Base-by-base conservation (phyloP, 2,329 filamentous ascomycete species). In the Bipolaris victoriae region DNA sequence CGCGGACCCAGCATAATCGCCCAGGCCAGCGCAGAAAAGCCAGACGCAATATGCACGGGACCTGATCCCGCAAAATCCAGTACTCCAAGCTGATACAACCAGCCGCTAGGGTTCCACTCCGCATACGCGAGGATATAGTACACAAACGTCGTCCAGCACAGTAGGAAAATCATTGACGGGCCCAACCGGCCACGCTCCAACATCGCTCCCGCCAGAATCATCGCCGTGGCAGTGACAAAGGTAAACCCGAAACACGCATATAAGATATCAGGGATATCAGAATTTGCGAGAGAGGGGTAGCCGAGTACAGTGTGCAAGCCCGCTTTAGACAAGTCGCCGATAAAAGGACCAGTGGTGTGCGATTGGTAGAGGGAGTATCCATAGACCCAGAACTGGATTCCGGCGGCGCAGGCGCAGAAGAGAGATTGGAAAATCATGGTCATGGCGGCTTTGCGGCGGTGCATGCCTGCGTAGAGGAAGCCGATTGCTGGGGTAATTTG, bases 1-100 rank as follows among this genome's bases (percentile, higher is more conserved):
- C 89, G 86, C 76, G 88, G 89, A 57, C 89, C 89, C 55, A 91
- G 83, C 81, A 91, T 89, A 58, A 91, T 78, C 18, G 87, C 86
- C 80, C 91, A 90, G 39, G 89, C 89, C 40, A 92, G 83, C 10
- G 89, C 89, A 18, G 88, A 86, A 56, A 87, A 87, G 35, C 89
- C 89, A 1, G 87, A 90, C 18, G 88, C 84, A 69, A 92, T 89
- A 77, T 92, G 89, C 18, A 92, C 89, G 36, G 89, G 89, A 11
- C 88, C 89, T 44, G 88, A 89, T 43, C 89, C 90, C 33, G 90
- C 89, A 67, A 91, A 92, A 75, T 92, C 89, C 65, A 90, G 84
- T 24, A 87, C 85, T 46, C 87, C 87, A 40, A 91, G 82, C 18
- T 84, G 83, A 76, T 82, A 88, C 26, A 90, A 82, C 88, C 89